Conservation (phyloP, 2,329 filamentous ascomycete genomes). For the Esteya vermicola region DNA sequence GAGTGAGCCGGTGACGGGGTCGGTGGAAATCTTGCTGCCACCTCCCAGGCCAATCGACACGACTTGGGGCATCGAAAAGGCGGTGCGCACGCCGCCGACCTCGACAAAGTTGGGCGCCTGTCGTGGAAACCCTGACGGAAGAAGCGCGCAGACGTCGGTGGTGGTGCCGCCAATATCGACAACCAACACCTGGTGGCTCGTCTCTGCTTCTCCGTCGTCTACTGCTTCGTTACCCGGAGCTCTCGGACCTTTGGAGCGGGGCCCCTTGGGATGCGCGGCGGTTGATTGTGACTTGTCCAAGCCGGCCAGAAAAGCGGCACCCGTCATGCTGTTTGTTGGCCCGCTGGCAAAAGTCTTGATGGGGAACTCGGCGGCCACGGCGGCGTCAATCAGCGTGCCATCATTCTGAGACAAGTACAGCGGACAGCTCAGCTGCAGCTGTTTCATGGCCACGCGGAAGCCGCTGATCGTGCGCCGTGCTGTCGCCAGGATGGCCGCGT, state of each 20-base stretch:
- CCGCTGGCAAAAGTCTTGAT: conserved; percentile 49
- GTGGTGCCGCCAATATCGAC: conserved; percentile 55
- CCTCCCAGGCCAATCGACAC: conserved; percentile 45
- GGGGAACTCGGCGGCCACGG: conserved; percentile 38
- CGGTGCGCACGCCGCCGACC: conserved; percentile 47
- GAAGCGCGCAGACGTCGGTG: conserved; percentile 45
- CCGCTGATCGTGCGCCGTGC: conserved; percentile 40
- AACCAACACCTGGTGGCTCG: conserved; percentile 26
- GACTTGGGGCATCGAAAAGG: conserved; percentile 41
- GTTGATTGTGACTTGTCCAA: conserved; percentile 14
- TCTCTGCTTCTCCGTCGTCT: neutral
- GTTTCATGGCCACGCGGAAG: conserved; percentile 36
- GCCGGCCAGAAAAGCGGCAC: conserved; percentile 42
- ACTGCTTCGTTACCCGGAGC: too few species aligned
- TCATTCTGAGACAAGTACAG: conserved; percentile 51
- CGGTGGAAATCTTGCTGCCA: conserved; percentile 20
- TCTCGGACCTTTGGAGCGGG: neutral
- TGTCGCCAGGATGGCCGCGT: conserved; percentile 45
- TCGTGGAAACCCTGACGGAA: conserved; percentile 47
- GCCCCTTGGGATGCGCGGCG: neutral
- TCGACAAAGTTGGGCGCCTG: conserved; percentile 48
- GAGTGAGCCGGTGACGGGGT: conserved; percentile 28
- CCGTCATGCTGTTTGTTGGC: conserved; percentile 48
- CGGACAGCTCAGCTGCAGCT: conserved; percentile 34
- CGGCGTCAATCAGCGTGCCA: conserved; percentile 41